Evolutionary conservation across 129 eudicot genomes (phyloP).

Genomic region (Centella asiatica): DNA sequence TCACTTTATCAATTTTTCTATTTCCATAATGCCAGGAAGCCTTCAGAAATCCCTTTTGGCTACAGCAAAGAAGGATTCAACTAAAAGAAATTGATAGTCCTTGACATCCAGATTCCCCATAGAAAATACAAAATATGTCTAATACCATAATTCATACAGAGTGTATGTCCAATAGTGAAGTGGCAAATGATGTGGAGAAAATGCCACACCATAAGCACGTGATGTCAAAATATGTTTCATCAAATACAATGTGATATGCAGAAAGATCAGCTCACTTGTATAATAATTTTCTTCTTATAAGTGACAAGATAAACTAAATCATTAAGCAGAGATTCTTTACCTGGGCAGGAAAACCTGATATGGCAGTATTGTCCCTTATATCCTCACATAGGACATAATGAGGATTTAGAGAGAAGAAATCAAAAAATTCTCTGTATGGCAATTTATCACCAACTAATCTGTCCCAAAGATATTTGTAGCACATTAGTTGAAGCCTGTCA

Average conservation of each 20-base stretch:
- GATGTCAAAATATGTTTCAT: background rate
- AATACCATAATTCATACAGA: too few species aligned
- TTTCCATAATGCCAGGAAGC: too few species aligned
- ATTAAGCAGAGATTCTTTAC: constrained; percentile 15
- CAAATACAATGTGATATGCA: background rate
- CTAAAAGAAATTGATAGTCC: too few species aligned
- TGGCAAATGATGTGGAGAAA: too few species aligned
- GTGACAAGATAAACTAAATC: background rate
- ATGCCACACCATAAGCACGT: too few species aligned
- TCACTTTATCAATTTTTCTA: too few species aligned
- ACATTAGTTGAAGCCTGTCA: constrained; percentile 79
- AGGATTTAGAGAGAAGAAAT: constrained; percentile 60
- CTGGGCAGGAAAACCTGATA: constrained; percentile 64
- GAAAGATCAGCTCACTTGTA: background rate
- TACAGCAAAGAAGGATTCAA: too few species aligned
- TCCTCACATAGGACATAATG: constrained; percentile 43
- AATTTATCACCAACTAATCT: constrained; percentile 41
- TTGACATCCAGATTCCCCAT: too few species aligned
- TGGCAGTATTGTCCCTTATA: constrained; percentile 38
- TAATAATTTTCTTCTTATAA: too few species aligned
- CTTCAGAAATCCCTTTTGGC: too few species aligned
- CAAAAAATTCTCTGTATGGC: constrained; percentile 43
- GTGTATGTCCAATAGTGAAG: too few species aligned
- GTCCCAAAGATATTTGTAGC: constrained; percentile 83
- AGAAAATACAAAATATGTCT: too few species aligned